Evolutionary conservation across 1,284 basidiomycete genomes (phyloP).

Genomic region (Heterobasidion occidentale): DNA sequence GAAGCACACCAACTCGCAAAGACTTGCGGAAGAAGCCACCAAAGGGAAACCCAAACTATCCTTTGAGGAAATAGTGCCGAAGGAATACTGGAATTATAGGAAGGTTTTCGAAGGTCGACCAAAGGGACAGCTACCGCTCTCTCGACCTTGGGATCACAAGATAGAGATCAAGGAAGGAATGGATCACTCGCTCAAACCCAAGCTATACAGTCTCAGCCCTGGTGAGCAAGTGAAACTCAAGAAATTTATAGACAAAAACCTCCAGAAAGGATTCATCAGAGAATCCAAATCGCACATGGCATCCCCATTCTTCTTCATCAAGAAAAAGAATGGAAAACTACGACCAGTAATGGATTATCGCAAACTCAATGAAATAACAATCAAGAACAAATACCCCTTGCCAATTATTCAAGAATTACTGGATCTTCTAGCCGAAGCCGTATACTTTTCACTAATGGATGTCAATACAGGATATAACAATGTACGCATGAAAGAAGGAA

Average conservation of each 20-base stretch:
- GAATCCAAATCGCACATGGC: not conserved
- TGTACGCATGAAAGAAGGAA: not conserved
- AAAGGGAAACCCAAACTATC: too few species aligned
- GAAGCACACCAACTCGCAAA: too few species aligned
- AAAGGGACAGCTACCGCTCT: too few species aligned
- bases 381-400: slow-evolving; percentile 5
- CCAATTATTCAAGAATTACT: slow-evolving; percentile 4
- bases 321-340: not conserved
- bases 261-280: not conserved
- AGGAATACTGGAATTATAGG: too few species aligned
- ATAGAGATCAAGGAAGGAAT: not conserved
- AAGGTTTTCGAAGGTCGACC: too few species aligned
- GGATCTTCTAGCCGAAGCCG: slow-evolving; percentile 1
- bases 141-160: not conserved
- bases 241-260: too few species aligned
- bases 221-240: too few species aligned
- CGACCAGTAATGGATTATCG: slow-evolving; percentile 8
- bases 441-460: slow-evolving; percentile 11
- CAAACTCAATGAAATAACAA: slow-evolving; percentile 8
- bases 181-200: not conserved
- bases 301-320: not conserved
- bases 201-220: too few species aligned
- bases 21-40: too few species aligned
- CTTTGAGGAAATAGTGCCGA: too few species aligned
- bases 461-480: slow-evolving; percentile 1